Percentiles rank a stretch among this genome's conserved stretches.
phyloP scores from a whole-genome alignment of 805 yeast species.

The Candida xyloterini region DNA sequence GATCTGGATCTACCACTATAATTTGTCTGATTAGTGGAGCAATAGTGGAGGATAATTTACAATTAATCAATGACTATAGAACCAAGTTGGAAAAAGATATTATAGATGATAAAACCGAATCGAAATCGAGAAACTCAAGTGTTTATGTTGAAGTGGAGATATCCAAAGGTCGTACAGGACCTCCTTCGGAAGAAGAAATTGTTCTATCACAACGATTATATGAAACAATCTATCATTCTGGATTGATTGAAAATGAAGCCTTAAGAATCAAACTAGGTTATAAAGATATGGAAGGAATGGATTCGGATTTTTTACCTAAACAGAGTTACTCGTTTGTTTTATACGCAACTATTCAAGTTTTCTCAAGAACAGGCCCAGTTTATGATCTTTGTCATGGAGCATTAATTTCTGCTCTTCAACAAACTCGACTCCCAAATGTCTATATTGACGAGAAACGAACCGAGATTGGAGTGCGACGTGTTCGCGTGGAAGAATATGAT shows the following conservation, averaged over 20 bases:
- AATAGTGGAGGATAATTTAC: conserved; percentile 52
- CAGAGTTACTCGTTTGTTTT: conserved; percentile 56
- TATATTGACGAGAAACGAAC: conserved; percentile 56
- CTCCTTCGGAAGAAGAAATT: conserved; percentile 86
- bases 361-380: conserved; percentile 78
- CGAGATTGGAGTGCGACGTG: conserved; percentile 38
- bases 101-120: conserved; percentile 19
- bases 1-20: conserved; percentile 69
- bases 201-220: conserved; percentile 62
- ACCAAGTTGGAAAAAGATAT: conserved; percentile 38
- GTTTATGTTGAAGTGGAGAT: conserved; percentile 76
- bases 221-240: conserved; percentile 57
- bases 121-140: conserved; percentile 33
- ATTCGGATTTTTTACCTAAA: conserved; percentile 30
- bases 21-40: conserved; percentile 72
- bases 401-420: conserved; percentile 57
- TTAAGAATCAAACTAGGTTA: conserved; percentile 53
- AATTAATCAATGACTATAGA: conserved; percentile 40
- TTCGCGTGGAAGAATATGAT: conserved; percentile 46
- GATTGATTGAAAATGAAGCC: conserved; percentile 47
- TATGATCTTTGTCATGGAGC: conserved; percentile 76
- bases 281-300: conserved; percentile 34
- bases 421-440: conserved; percentile 62
- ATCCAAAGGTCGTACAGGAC: conserved; percentile 70
- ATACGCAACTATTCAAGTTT: conserved; percentile 71